Evolutionary conservation across 1,284 basidiomycete genomes (phyloP).

Genomic region (Ustilago esculenta): DNA sequence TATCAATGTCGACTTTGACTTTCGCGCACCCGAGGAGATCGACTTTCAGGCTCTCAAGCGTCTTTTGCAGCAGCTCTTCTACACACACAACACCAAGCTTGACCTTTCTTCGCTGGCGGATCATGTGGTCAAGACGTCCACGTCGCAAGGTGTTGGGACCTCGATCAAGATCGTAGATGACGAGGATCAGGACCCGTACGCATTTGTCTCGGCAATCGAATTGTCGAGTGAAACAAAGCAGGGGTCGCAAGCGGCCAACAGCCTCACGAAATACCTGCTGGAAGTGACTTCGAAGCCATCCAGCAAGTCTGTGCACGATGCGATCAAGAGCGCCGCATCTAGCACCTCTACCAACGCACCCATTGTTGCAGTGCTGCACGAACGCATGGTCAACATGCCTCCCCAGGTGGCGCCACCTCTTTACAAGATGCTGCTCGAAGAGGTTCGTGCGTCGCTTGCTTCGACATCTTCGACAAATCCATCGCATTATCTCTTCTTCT

Average conservation of each 20-base stretch:
- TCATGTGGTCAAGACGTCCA: constrained; percentile 42
- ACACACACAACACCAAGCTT: constrained; percentile 61
- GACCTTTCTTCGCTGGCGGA: constrained; percentile 53
- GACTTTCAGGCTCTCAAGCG: constrained; percentile 62
- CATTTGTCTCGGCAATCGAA: constrained; percentile 56
- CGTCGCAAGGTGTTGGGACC: constrained; percentile 52
- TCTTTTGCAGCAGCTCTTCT: constrained; percentile 64
- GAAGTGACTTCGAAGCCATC: constrained; percentile 40
- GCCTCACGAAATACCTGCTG: constrained; percentile 40
- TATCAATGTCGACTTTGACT: constrained; percentile 66
- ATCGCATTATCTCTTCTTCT: constrained; percentile 60
- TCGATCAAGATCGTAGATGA: constrained; percentile 62
- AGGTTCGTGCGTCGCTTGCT: constrained; percentile 28
- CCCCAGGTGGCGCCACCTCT: constrained; percentile 59
- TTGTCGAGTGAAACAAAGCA: constrained; percentile 25
- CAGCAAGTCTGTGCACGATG: constrained; percentile 40
- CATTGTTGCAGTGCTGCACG: constrained; percentile 56
- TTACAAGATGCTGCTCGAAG: constrained; percentile 62
- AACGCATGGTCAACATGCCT: constrained; percentile 66
- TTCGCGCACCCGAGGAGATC: constrained; percentile 56
- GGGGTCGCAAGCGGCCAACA: constrained; percentile 22
- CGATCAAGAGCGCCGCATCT: constrained; percentile 33
- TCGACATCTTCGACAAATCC: constrained; percentile 25
- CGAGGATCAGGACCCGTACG: constrained; percentile 63
- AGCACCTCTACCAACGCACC: constrained; percentile 38